Evolutionary conservation across 495 filamentous ascomycete species (phyloP), one percentile per base, ranked within the genome.

Genomic region (Penicillium coprophilum): DNA sequence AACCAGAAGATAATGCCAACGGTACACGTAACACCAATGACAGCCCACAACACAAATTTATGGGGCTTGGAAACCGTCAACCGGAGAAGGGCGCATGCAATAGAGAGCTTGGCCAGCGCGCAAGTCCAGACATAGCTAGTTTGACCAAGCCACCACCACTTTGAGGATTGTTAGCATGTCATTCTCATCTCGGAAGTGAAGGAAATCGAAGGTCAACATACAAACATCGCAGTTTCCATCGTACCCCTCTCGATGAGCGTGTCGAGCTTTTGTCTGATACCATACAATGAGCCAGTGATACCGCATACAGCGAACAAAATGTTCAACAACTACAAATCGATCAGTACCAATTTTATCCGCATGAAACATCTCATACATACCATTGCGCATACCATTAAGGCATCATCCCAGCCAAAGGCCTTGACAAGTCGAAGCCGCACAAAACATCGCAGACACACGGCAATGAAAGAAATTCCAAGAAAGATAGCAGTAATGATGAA

Each of bases 141-240:
- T 64, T 77, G 69, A 39, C 71, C 67, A 11, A 79, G 58, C 70
- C 71, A 73, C 71, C 73, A 76, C 70, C 71, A 77, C 74, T 77
- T 38, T 38, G 34, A 27, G 39, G 4, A 50, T 21, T 34, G 28
- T 59, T 50, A 65, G 60, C 23, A 51, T 53, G 19, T 27, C 17
- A 41, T 50, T 40, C n/a, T n/a, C 8, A 27, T 38, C 51, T 27
- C 53, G 34, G n/a, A 41, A 41, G 13, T 31, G 12, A 27, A 15
- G 48, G 19, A 46, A 24, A 7, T 17, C 12, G 43, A n/a, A 51
- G 11, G n/a, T 9, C 39, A 32, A 71, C 72, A 38, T 71, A 77
- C 72, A 71, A 77, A 77, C 62, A 77, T 63, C 9, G 71, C 74
- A 9, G 62, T 72, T 57, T 75, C 64, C 49, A 71, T 56, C 7